These are phyloP conservation scores for Lipomyces orientalis DNA, from an alignment of 805 yeast genomes.

Conservation along the genomic window DNA sequence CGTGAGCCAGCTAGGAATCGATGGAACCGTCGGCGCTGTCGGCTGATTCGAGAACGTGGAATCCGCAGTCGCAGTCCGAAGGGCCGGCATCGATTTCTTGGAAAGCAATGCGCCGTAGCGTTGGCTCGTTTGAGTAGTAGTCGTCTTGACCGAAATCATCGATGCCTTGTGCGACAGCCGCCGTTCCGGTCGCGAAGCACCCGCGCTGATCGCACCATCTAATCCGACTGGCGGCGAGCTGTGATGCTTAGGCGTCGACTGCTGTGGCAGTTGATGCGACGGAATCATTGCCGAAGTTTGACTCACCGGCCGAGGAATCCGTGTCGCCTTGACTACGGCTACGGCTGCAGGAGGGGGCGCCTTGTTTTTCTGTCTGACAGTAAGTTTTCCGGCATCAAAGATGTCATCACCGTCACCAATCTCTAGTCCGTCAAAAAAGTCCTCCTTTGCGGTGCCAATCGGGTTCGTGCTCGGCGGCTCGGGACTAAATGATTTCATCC, in stretches of 20 bases:
- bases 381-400: constrained; percentile 26
- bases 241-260: neutral
- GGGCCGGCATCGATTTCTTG: constrained; percentile 36
- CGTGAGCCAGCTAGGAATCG: constrained; percentile 20
- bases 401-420: constrained; percentile 26
- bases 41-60: neutral
- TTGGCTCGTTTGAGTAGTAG: neutral
- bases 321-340: constrained; percentile 28
- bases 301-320: constrained; percentile 36
- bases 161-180: constrained; percentile 31
- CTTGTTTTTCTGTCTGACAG: constrained; percentile 25
- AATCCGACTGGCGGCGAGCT: constrained; percentile 9
- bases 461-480: constrained; percentile 9
- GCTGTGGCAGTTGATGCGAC: constrained; percentile 4
- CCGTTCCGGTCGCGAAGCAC: constrained; percentile 8
- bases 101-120: constrained; percentile 27
- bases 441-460: constrained; percentile 18
- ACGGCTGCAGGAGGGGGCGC: neutral
- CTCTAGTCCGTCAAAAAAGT: constrained; percentile 35
- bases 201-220: neutral
- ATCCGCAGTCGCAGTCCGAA: constrained; percentile 25
- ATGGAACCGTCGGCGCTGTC: constrained; percentile 27
- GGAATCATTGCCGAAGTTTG: constrained; percentile 16
- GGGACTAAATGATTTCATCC: constrained; percentile 11
- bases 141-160: constrained; percentile 24